Base-by-base conservation (phyloP, 768 basidiomycete species). In the Boletus rex-veris region DNA sequence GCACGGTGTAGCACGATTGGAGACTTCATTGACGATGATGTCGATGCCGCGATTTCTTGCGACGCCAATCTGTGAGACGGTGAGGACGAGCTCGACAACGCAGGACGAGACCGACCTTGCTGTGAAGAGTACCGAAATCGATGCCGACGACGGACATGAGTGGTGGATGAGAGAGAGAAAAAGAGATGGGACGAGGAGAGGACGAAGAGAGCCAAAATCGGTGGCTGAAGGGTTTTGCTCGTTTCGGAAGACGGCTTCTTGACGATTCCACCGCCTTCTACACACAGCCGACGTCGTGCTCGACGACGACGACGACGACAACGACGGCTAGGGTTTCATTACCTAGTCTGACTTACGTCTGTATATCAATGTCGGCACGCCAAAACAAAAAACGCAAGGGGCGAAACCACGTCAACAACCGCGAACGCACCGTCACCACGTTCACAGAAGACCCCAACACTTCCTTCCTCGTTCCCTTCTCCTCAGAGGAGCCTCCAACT, bases 11-110 rank as follows among this genome's bases (percentile, higher is more conserved):
- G 87, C 83, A 51, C 97, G 89, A 79, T 98, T 98, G 15, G 95
- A 98, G 56, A 95, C 93, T 71, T 99, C 96, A 73, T 99, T 99
- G 56, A 85, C 79, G 77, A 99, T 96, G 73, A 99, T 94, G 80
- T 99, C 96, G 77, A 99, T 96, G 62, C 96, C 96, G 67, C 92
- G 82, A 75, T 91, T 88, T 74, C 94, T 82, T 18, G 94, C 94
- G 59, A 96, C 94, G 77, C 94, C 94, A 70, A 98, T 94, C 92
- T 91, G 60, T 3, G 1, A 7, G 30, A 1, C n/a, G 28, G 16
- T 31, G 7, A 35, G 21, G 9, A 7, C 15, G 35, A 36, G 35
- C 35, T 36, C 35, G 35, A 16, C 35, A 7, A 11, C 12, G 15
- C 12, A 0, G 4, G 4, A 16, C 11, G 15, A 16, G 15, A n/a